These are phyloP conservation scores for Melampsora americana DNA, from an alignment of 1,284 basidiomycete species.

Conservation along the genomic window DNA sequence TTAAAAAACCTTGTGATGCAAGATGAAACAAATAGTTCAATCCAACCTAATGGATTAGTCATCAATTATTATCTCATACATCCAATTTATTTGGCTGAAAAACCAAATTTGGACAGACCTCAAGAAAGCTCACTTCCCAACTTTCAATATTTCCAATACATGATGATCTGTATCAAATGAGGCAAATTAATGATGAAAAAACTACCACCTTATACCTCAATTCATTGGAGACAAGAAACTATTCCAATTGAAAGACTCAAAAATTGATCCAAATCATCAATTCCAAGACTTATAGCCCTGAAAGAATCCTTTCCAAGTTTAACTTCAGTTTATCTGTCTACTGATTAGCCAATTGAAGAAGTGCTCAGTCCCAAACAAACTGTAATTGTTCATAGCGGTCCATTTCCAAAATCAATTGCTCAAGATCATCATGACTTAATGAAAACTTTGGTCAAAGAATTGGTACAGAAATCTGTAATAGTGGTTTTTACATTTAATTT, in stretches of 20 bases:
- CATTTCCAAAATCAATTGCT: constrained; percentile 50
- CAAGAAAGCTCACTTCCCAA: constrained; percentile 10
- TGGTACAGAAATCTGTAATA: constrained; percentile 28
- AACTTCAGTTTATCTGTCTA: constrained; percentile 51
- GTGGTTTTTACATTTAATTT: neutral
- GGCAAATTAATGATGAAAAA: constrained; percentile 44
- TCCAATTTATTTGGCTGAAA: constrained; percentile 47
- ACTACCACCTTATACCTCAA: constrained; percentile 49
- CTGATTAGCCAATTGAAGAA: constrained; percentile 52
- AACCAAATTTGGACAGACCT: neutral
- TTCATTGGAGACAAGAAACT: constrained; percentile 53
- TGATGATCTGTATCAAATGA: constrained; percentile 48
- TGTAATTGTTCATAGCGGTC: constrained; percentile 50
- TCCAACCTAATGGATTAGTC: constrained; percentile 46
- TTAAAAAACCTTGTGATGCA: constrained; percentile 46
- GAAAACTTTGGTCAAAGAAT: constrained; percentile 46
- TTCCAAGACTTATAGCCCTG: constrained; percentile 47
- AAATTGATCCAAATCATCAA: constrained; percentile 48
- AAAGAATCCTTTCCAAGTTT: constrained; percentile 47
- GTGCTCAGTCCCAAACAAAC: constrained; percentile 40
- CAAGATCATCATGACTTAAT: constrained; percentile 50
- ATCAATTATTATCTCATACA: constrained; percentile 53
- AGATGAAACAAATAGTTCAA: neutral
- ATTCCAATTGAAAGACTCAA: constrained; percentile 47
- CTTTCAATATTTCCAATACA: constrained; percentile 51